These are phyloP conservation scores for Hericium rajendrae DNA, from an alignment of 768 basidiomycete genomes.

Conservation along the genomic window DNA sequence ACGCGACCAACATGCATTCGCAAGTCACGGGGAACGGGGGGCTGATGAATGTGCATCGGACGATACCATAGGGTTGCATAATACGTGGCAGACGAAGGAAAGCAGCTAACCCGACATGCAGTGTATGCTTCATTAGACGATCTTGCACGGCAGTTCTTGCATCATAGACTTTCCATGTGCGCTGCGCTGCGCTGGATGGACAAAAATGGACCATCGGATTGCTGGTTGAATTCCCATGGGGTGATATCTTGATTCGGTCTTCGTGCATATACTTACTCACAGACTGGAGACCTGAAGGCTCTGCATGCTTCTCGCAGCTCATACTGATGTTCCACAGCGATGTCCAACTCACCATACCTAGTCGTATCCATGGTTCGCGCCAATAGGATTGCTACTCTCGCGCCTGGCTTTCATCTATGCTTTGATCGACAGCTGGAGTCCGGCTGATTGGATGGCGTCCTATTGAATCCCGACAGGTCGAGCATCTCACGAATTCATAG, in stretches of 20 bases:
- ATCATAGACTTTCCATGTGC: background rate
- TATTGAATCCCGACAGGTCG: too few species aligned
- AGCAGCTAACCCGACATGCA: background rate
- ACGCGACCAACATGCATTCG: conserved; percentile 10
- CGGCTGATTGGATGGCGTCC: too few species aligned
- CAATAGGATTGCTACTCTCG: too few species aligned
- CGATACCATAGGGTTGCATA: conserved; percentile 74
- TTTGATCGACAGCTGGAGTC: too few species aligned
- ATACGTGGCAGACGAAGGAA: conserved; percentile 43
- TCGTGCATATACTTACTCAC: background rate
- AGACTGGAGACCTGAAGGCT: too few species aligned
- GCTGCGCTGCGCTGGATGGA: background rate
- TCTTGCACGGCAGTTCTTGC: background rate
- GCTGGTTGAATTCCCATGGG: background rate
- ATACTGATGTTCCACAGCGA: too few species aligned
- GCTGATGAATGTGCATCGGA: conserved; percentile 54
- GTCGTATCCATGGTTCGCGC: too few species aligned
- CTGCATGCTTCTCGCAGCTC: too few species aligned
- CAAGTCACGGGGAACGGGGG: conserved; percentile 25
- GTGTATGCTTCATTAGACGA: background rate
- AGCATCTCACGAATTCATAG: too few species aligned
- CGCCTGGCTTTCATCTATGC: too few species aligned
- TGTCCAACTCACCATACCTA: too few species aligned
- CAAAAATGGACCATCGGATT: background rate
- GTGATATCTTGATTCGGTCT: background rate